phyloP scores from a whole-genome alignment of 208 protist species.

The Leishmania lainsoni region DNA sequence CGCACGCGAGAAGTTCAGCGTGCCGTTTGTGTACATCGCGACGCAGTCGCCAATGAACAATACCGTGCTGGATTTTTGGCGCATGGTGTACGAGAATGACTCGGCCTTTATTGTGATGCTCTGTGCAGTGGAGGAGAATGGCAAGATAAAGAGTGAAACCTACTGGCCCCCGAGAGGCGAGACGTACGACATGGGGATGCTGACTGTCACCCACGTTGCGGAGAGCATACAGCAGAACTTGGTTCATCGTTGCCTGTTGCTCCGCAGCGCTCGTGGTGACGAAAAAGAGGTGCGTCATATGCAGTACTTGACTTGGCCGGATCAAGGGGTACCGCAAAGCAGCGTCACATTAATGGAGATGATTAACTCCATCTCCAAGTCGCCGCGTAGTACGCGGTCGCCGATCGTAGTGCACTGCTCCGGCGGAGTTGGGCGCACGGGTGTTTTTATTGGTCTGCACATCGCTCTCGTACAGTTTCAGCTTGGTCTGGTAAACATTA shows the following conservation, averaged over 20 bases:
- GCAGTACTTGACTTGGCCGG: conserved; percentile 86
- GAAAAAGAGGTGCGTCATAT: conserved; percentile 76
- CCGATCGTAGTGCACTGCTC: conserved; percentile 88
- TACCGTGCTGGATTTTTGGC: conserved; percentile 90
- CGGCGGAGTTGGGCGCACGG: conserved; percentile 87
- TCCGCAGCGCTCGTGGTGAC: conserved; percentile 51
- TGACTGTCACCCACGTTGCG: conserved; percentile 48
- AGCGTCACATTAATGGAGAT: conserved; percentile 78
- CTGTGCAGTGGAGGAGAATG: conserved; percentile 66
- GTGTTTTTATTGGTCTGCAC: conserved; percentile 87
- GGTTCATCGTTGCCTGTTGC: conserved; percentile 51
- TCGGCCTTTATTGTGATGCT: conserved; percentile 86
- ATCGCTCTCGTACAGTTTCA: conserved; percentile 75
- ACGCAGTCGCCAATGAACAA: conserved; percentile 87
- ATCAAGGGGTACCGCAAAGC: conserved; percentile 82
- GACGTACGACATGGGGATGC: conserved; percentile 52
- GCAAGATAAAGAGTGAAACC: conserved; percentile 74
- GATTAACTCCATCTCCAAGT: conserved; percentile 69
- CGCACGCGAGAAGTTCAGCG: conserved; percentile 48
- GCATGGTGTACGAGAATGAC: conserved; percentile 88
- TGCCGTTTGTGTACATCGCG: conserved; percentile 91
- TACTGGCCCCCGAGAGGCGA: conserved; percentile 73
- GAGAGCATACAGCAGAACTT: conserved; percentile 52
- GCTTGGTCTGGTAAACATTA: conserved; percentile 54
- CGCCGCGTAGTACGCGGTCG: conserved; percentile 40